phyloP scores from a whole-genome alignment of 2,329 filamentous ascomycete genomes.

The Sporothrix sp. region DNA sequence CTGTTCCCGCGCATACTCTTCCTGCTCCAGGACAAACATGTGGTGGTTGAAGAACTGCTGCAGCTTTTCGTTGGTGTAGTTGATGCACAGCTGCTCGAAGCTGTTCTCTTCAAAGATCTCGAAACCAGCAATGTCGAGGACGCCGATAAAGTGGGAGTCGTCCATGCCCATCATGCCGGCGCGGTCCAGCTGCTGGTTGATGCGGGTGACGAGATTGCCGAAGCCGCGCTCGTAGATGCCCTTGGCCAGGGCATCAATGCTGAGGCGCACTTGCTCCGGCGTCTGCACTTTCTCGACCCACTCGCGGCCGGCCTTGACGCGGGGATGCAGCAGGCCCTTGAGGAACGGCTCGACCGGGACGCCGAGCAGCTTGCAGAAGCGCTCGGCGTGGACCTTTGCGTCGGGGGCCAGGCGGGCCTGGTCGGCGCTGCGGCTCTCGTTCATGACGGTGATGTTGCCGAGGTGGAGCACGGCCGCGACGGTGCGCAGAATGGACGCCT shows the following conservation, averaged over 20 bases:
- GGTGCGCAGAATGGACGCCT: slow-evolving; percentile 71
- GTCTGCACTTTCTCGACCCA: slow-evolving; percentile 99
- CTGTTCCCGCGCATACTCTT: slow-evolving; percentile 93
- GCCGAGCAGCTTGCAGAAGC: slow-evolving; percentile 74
- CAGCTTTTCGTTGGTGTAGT: slow-evolving; percentile 98
- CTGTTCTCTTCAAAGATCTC: slow-evolving; percentile 98
- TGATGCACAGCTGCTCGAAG: slow-evolving; percentile 98
- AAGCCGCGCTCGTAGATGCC: slow-evolving; percentile 97
- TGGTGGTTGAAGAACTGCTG: slow-evolving; percentile 99
- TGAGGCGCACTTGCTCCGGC: slow-evolving; percentile 85
- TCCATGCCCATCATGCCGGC: slow-evolving; percentile 71
- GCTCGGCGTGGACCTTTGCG: slow-evolving; percentile 62
- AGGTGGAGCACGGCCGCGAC: slow-evolving; percentile 87
- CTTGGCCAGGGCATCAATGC: slow-evolving; percentile 85
- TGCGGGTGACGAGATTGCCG: slow-evolving; percentile 80
- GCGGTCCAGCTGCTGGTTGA: slow-evolving; percentile 87
- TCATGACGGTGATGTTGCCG: slow-evolving; percentile 81
- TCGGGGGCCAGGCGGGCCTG: slow-evolving; percentile 76
- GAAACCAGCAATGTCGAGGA: slow-evolving; percentile 97
- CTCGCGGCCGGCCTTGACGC: slow-evolving; percentile 89
- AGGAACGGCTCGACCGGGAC: slow-evolving; percentile 79
- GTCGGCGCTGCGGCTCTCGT: slow-evolving; percentile 83
- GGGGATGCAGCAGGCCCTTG: slow-evolving; percentile 80
- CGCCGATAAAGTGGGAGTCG: slow-evolving; percentile 91
- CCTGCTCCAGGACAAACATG: slow-evolving; percentile 98